Conservation (phyloP, 768 basidiomycete species). For the Trametes villosa region DNA sequence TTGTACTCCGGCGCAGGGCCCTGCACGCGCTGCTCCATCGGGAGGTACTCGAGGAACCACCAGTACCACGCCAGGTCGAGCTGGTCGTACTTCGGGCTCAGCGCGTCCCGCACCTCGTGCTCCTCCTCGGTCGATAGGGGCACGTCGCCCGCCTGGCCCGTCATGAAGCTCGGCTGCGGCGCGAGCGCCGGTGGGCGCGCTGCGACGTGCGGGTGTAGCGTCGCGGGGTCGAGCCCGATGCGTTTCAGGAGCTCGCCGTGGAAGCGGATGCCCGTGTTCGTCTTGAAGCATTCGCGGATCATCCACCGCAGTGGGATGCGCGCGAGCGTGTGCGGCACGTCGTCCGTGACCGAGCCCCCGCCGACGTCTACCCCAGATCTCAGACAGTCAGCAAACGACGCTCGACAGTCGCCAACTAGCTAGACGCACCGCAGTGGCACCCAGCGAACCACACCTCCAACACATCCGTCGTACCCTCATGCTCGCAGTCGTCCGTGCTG, state of each 20-base stretch:
- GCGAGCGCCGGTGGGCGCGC: constrained; percentile 30
- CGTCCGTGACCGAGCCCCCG: constrained; percentile 70
- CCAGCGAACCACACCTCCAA: constrained; percentile 85
- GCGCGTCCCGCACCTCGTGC: constrained; percentile 64
- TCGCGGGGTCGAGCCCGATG: constrained; percentile 37
- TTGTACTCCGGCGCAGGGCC: constrained; percentile 22
- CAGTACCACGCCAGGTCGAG: constrained; percentile 49
- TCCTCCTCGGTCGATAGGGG: constrained; percentile 49
- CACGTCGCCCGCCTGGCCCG: constrained; percentile 17
- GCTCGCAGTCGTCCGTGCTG: constrained; percentile 32
- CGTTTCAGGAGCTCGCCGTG: constrained; percentile 33
- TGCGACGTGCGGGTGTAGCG: constrained; percentile 32
- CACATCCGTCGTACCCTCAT: constrained; percentile 53
- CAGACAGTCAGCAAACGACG: neutral
- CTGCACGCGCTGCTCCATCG: constrained; percentile 34
- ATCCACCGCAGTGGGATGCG: constrained; percentile 71
- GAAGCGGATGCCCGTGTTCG: constrained; percentile 48
- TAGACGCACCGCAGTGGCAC: constrained; percentile 64
- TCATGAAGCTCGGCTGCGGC: constrained; percentile 1
- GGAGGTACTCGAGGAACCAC: constrained; percentile 68
- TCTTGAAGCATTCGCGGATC: constrained; percentile 54
- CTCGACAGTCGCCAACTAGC: neutral
- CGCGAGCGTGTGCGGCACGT: constrained; percentile 59
- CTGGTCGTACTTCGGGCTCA: constrained; percentile 61
- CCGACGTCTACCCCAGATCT: constrained; percentile 61